These are phyloP conservation scores for Pseudocercospora cruenta DNA, from an alignment of 2,329 filamentous ascomycete genomes.

Conservation along the genomic window DNA sequence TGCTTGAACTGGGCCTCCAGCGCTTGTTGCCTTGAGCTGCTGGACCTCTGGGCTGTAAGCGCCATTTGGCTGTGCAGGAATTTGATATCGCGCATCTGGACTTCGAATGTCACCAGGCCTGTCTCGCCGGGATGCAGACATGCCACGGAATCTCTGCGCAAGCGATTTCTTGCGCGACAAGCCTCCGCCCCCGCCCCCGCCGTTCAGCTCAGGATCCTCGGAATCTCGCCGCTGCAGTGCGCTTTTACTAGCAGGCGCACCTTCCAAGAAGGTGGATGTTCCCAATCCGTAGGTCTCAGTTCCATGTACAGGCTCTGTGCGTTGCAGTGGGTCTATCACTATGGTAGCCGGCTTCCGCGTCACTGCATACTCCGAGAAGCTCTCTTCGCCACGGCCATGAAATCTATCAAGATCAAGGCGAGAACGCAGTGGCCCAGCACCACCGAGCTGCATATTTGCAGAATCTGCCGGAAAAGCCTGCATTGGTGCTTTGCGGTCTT, in stretches of 20 bases:
- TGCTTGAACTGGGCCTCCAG: conserved; percentile 47
- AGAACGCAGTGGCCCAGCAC: conserved; percentile 79
- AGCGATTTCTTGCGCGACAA: conserved; percentile 92
- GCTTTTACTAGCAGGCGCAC: conserved; percentile 80
- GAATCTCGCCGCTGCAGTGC: conserved; percentile 77
- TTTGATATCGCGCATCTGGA: conserved; percentile 58
- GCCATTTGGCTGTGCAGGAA: conserved; percentile 19
- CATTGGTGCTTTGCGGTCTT: conserved; percentile 84
- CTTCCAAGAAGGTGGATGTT: conserved; percentile 93
- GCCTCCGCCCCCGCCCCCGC: conserved; percentile 58
- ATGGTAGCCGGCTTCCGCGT: conserved; percentile 45
- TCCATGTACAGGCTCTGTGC: conserved; percentile 77
- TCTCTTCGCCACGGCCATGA: conserved; percentile 83
- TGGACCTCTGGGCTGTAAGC: conserved; percentile 26
- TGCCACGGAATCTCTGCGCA: conserved; percentile 85
- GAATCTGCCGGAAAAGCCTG: conserved; percentile 93
- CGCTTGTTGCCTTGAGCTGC: conserved; percentile 40
- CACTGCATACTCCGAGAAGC: conserved; percentile 76
- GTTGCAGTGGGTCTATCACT: conserved; percentile 68
- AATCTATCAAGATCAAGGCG: conserved; percentile 85
- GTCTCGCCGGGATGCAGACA: conserved; percentile 68
- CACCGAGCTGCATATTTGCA: conserved; percentile 87
- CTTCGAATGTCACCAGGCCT: conserved; percentile 40
- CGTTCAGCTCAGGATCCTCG: conserved; percentile 59
- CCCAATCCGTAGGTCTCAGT: conserved; percentile 82